Evolutionary conservation across 1,284 basidiomycete species (phyloP), one percentile per base, ranked within the genome.

Genomic region (Cystobasidium sp.): DNA sequence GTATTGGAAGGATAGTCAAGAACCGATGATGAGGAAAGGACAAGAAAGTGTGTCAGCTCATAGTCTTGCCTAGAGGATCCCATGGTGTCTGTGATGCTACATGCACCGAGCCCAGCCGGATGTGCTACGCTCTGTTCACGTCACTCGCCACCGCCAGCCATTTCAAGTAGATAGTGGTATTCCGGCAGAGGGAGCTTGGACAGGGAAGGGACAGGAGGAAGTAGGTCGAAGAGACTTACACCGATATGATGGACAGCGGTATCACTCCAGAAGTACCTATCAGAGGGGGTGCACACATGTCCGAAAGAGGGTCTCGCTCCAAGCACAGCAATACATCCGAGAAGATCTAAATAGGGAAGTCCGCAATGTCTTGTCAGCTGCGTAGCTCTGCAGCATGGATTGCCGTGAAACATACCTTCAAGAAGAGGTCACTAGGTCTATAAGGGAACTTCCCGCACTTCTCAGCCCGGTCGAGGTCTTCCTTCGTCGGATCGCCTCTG

Each of bases 231-330:
- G 5, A 51, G 24, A 75, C 83, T 18, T 77, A 84, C 82, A 84
- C 79, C 1, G 85, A 86, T 75, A 86, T 78, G 75, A 86, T 83
- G 22, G 83, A 81, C 18, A 88, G 82, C 1, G 87, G 87, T 75
- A 88, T 84, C 6, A 86, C 86, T 6, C 86, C 86, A 0, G 86
- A 85, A 16, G 85, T 85, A 10, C 85, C 87, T 20, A 88, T 81
- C 3, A 88, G 81, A 5, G 85, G 82, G 0, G 88, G 87, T 0
- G 87, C 85, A 37, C 85, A 84, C 67, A 87, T 80, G 18, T 85
- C 86, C 0, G 84, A 83, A 51, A 87, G 81, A 0, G 87, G 86
- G 76, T 88, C 85, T 67, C 83, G 80, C 49, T 86, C 83, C 0
- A 88, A 79, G 14, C 85, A 85, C 18, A 85, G 84, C 62, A 88